Evolutionary conservation across 1,139 yeast species (phyloP).

Genomic region (Diutina pseudorugosa): DNA sequence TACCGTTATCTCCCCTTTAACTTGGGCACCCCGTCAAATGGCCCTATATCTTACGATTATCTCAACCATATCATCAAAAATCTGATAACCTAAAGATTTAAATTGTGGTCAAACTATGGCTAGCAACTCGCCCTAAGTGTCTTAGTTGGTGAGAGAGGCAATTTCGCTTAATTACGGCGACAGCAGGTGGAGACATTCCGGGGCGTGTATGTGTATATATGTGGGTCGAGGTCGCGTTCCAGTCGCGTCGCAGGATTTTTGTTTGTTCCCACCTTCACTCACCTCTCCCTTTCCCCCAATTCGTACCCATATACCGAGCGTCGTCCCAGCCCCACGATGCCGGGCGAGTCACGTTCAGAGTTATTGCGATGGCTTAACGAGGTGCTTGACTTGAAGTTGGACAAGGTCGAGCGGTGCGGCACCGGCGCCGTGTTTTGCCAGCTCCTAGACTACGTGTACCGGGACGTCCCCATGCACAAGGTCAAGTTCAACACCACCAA

Average conservation of each 20-base stretch:
- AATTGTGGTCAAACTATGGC: too few relatives aligned
- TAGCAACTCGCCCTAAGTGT: too few relatives aligned
- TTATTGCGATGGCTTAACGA: constrained; percentile 77
- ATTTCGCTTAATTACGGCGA: too few relatives aligned
- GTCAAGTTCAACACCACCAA: constrained; percentile 56
- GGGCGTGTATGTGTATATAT: background rate
- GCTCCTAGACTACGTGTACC: constrained; percentile 71
- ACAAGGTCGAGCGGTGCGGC: constrained; percentile 88
- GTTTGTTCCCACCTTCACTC: background rate
- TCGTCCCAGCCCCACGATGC: background rate
- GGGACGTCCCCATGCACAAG: constrained; percentile 68
- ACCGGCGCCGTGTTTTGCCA: constrained; percentile 94
- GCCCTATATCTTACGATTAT: too few relatives aligned
- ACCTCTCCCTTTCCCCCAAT: background rate
- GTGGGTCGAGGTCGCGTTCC: background rate
- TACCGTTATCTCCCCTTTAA: too few relatives aligned
- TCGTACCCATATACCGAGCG: background rate
- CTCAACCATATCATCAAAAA: too few relatives aligned
- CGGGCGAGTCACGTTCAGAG: constrained; percentile 30
- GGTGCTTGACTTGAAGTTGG: constrained; percentile 49
- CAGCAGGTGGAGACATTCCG: too few relatives aligned
- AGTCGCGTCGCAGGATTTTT: background rate
- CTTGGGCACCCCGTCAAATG: too few relatives aligned
- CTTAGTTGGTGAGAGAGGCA: too few relatives aligned
- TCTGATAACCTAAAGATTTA: too few relatives aligned